Conservation (phyloP, 805 yeast species). For the Clavispora phyllophila region DNA sequence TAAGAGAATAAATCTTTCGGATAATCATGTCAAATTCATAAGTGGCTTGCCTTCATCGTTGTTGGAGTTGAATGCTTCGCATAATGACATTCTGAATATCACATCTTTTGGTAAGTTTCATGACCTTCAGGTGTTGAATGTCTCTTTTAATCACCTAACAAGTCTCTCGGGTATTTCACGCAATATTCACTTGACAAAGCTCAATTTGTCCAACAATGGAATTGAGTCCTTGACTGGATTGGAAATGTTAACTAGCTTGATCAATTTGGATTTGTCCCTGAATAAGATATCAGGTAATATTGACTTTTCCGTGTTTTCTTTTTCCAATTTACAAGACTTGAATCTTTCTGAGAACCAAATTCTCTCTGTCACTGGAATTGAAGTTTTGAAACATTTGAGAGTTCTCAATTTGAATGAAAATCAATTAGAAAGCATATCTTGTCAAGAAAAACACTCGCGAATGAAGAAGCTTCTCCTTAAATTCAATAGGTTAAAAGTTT, state of each 20-base stretch:
- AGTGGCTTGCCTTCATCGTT: slow-evolving; percentile 42
- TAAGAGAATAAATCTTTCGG: slow-evolving; percentile 33
- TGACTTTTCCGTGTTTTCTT: slow-evolving; percentile 28
- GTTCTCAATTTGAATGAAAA: slow-evolving; percentile 42
- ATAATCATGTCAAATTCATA: slow-evolving; percentile 38
- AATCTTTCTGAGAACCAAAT: slow-evolving; percentile 41
- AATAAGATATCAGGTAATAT: slow-evolving; percentile 37
- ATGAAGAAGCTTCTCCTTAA: slow-evolving; percentile 37
- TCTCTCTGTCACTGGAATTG: slow-evolving; percentile 28
- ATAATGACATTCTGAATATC: slow-evolving; percentile 36
- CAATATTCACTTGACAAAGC: slow-evolving; percentile 39
- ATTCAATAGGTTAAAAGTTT: slow-evolving; percentile 28
- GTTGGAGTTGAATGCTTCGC: slow-evolving; percentile 33
- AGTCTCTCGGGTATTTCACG: slow-evolving; percentile 31
- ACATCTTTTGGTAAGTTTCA: slow-evolving; percentile 37
- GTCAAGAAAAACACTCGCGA: slow-evolving; percentile 19
- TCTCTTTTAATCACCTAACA: slow-evolving; percentile 32
- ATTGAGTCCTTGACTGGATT: slow-evolving; percentile 35
- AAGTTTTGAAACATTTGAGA: slow-evolving; percentile 29
- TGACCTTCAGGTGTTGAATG: slow-evolving; percentile 40
- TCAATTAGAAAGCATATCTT: slow-evolving; percentile 18
- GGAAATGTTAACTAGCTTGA: slow-evolving; percentile 33
- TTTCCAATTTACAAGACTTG: slow-evolving; percentile 41
- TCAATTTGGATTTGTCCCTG: slow-evolving; percentile 35
- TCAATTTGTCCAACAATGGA: slow-evolving; percentile 34